Conservation (phyloP, 495 filamentous ascomycete genomes). For the Xylaria scruposa region DNA sequence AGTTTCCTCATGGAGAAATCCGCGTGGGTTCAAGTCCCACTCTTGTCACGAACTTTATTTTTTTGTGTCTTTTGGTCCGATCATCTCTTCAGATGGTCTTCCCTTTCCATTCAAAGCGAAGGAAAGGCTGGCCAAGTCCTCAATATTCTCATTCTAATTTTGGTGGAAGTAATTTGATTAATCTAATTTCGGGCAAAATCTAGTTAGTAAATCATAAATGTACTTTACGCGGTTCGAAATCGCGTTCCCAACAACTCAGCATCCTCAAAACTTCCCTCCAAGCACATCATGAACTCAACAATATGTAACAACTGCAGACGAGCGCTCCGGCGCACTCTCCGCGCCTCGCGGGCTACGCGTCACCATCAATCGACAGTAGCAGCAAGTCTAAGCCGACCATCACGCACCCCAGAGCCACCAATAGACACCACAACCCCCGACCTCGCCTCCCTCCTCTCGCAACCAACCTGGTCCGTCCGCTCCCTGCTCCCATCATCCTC, state of each 20-base stretch:
- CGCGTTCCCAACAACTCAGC: background rate
- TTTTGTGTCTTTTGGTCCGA: background rate
- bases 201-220: background rate
- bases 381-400: conserved; percentile 29
- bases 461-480: conserved; percentile 85
- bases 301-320: conserved; percentile 34
- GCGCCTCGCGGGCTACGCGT: conserved; percentile 9
- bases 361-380: conserved; percentile 2
- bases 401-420: conserved; percentile 24
- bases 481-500: conserved; percentile 67
- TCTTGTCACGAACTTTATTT: conserved; percentile 33
- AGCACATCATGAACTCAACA: conserved; percentile 35
- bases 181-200: background rate
- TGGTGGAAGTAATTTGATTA: background rate
- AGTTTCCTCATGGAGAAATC: conserved; percentile 42
- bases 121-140: background rate
- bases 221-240: background rate
- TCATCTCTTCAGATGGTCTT: background rate
- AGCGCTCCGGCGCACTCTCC: conserved; percentile 29
- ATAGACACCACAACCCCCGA: conserved; percentile 3
- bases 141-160: background rate
- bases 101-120: background rate
- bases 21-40: conserved; percentile 53
- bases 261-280: conserved; percentile 17
- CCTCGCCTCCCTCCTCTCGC: conserved; percentile 60